Percentiles rank a stretch among this genome's conserved stretches.
Conservation (phyloP, 2,329 filamentous ascomycete species). For the Colletotrichum orchidophilum region DNA sequence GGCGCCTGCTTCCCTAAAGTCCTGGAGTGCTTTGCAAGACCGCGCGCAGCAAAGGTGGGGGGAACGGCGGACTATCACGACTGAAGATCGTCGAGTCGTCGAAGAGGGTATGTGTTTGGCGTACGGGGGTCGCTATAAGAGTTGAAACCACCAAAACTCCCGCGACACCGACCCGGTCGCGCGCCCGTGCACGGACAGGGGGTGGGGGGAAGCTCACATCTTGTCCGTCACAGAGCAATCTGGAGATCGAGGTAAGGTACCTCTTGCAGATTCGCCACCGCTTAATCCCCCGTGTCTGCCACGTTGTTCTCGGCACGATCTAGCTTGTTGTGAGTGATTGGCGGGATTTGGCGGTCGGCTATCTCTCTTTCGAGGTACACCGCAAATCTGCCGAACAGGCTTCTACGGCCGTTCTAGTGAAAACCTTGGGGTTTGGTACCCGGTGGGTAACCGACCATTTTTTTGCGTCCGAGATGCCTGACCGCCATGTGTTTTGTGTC, state of each 20-base stretch:
- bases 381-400: conserved; percentile 9
- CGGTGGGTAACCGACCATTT: not conserved
- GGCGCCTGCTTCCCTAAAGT: too few species aligned
- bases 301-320: not conserved
- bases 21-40: too few species aligned
- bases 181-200: too few species aligned
- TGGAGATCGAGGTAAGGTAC: not conserved
- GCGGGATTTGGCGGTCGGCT: not conserved
- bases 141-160: too few species aligned
- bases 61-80: too few species aligned
- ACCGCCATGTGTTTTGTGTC: not conserved
- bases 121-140: too few species aligned
- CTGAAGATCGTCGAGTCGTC: too few species aligned
- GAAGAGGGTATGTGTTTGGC: too few species aligned
- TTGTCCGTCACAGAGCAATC: not conserved
- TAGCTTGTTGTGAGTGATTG: not conserved
- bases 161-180: too few species aligned
- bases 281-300: not conserved
- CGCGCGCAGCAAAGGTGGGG: too few species aligned
- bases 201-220: not conserved
- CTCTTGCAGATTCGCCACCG: not conserved
- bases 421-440: not conserved
- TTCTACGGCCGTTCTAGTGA: conserved; percentile 23
- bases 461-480: not conserved
- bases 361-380: not conserved